Base-by-base conservation (phyloP, 2,329 filamentous ascomycete species). In the Xylaria multiplex region DNA sequence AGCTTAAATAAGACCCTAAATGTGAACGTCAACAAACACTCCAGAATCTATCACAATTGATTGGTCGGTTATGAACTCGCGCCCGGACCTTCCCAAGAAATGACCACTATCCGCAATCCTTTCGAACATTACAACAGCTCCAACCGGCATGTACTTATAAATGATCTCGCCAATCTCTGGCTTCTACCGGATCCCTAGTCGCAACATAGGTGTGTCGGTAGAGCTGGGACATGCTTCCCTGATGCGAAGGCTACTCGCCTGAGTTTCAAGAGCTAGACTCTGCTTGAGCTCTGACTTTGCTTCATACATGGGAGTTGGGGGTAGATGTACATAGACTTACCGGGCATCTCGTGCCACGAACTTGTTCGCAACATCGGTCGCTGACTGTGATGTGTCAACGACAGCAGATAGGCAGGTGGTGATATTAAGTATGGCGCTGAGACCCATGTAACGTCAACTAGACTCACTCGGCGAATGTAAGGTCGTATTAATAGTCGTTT, bases 161-260 rank as follows among this genome's bases (percentile, higher is more conserved):
- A 19, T 19, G 19, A 19, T 19, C 19, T 19, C 19, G 19, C 27
- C 27, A 27, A 27, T 5, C 27, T 5, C 27, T 27, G 27, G 68
- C 30, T 71, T 59, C 45, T 53, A 60, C 57, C 69, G 40, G 13
- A 70, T 64, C 8, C 56, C 62, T 1, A 52, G 57, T 24, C 49
- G 27, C 14, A 72, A 19, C 62, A 71, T 66, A 13, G 67, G 65
- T 19, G 68, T 71, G 37, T 72, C 45, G 6, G 67, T 71, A 22
- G 64, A 72, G 6, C 70, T 63, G 2, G 70, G 69, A n/a, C 68
- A 73, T 13, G 69, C 67, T 24, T 71, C 67, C 48, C 71, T 71
- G 1, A 71, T 71, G 5, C 69, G 67, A n/a, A 73, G 64, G 22
- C 70, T 65, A 7, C 45, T 64, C 4, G 27, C 63, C 9, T 48